Evolutionary conservation across 2,329 filamentous ascomycete genomes (phyloP).

Genomic region (Paecilomyces variotii): DNA sequence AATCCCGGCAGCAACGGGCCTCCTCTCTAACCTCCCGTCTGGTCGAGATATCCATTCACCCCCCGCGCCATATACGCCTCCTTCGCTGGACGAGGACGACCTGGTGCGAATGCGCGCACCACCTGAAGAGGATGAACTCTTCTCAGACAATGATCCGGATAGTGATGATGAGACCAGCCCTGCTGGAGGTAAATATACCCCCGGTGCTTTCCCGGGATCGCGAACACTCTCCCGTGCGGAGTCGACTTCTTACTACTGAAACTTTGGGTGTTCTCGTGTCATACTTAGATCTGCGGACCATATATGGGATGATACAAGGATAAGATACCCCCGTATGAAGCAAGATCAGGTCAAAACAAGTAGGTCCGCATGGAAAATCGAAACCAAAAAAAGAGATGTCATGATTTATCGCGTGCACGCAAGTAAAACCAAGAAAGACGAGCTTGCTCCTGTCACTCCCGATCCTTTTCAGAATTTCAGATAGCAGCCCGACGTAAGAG

Average conservation of each 20-base stretch:
- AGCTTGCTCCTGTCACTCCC: constrained; percentile 6
- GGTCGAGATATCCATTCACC: constrained; percentile 73
- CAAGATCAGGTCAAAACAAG: not conserved
- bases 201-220: constrained; percentile 26
- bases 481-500: not conserved
- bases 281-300: not conserved
- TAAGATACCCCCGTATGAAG: not conserved
- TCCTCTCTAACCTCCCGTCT: constrained; percentile 74
- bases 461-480: constrained; percentile 3
- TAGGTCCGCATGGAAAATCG: not conserved
- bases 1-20: constrained; percentile 62
- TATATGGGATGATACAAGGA: not conserved
- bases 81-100: constrained; percentile 55
- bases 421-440: constrained; percentile 8
- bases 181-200: constrained; percentile 13
- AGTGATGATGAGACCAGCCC: constrained; percentile 29
- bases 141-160: constrained; percentile 12
- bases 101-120: constrained; percentile 54
- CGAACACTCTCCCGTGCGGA: constrained; percentile 12
- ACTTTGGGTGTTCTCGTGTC: not conserved
- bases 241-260: constrained; percentile 29
- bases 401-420: constrained; percentile 22
- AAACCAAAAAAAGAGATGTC: constrained; percentile 6
- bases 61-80: constrained; percentile 59
- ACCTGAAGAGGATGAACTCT: constrained; percentile 41